Percentiles rank a stretch among this genome's conserved stretches.
Evolutionary conservation across 495 filamentous ascomycete genomes (phyloP).

Genomic region (Achaetomiella virescens): DNA sequence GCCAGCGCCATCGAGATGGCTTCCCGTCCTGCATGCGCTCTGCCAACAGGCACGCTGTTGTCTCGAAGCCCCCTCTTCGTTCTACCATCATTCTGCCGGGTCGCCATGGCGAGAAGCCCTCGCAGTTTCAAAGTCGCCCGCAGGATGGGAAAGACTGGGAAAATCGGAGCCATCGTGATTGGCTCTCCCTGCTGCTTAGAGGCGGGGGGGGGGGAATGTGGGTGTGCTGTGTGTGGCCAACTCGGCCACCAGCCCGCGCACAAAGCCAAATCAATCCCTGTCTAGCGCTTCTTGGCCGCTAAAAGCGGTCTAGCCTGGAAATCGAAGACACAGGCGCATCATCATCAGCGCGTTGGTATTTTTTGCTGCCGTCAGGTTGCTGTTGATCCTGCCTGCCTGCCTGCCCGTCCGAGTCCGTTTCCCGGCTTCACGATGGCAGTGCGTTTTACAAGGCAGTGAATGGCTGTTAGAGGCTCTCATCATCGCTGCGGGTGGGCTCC

Average conservation of each 20-base stretch:
- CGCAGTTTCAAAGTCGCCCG: conserved; percentile 26
- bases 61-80: conserved; percentile 4
- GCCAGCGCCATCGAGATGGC: not conserved
- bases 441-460: no score
- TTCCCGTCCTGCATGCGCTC: not conserved
- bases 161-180: conserved; percentile 25
- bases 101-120: conserved; percentile 15
- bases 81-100: conserved; percentile 6
- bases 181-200: conserved; percentile 20
- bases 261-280: conserved; percentile 25
- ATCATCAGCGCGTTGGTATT: no score
- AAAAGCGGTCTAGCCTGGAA: conserved; percentile 17
- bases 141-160: conserved; percentile 14
- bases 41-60: not conserved
- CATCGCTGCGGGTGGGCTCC: no score
- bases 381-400: no score
- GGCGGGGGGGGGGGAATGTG: conserved; percentile 23
- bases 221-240: conserved; percentile 23
- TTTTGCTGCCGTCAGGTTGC: no score
- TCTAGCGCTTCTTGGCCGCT: conserved; percentile 19
- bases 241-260: conserved; percentile 20
- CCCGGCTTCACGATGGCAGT: no score
- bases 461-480: no score
- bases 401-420: no score
- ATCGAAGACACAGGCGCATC: conserved; percentile 20